These are phyloP conservation scores for Hibiscus mutabilis DNA, from an alignment of 345 rosid genomes.

Conservation along the genomic window DNA sequence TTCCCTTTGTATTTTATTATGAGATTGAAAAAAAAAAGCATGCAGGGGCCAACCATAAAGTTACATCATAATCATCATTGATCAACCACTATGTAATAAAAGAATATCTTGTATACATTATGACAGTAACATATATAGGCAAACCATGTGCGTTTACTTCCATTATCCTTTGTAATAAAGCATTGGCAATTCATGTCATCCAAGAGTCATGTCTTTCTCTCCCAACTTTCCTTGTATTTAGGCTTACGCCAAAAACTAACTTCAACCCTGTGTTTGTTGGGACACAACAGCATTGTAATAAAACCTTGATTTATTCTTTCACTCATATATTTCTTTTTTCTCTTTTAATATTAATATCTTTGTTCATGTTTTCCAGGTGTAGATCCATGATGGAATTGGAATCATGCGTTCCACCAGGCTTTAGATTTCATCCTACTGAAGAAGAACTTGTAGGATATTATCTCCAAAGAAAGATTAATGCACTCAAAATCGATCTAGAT, in stretches of 20 bases:
- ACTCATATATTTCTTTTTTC: neutral
- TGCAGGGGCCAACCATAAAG: conserved; percentile 5
- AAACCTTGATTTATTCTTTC: conserved; percentile 10
- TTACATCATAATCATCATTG: conserved; percentile 27
- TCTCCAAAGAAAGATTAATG: conserved; percentile 69
- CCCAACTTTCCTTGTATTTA: conserved; percentile 30
- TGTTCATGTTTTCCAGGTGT: conserved; percentile 17
- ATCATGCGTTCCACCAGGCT: conserved; percentile 81
- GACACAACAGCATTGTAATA: conserved; percentile 28
- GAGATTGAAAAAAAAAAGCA: neutral
- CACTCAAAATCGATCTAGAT: conserved; percentile 67
- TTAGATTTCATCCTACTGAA: conserved; percentile 93
- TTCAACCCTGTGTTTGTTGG: neutral
- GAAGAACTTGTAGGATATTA: conserved; percentile 97
- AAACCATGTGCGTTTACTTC: conserved; percentile 30
- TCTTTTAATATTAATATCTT: neutral
- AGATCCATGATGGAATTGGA: conserved; percentile 49
- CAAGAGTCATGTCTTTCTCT: conserved; percentile 30
- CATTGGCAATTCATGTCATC: conserved; percentile 34
- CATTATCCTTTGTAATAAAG: conserved; percentile 23
- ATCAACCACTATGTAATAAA: neutral
- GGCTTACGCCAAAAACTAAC: conserved; percentile 14
- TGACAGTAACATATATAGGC: conserved; percentile 17
- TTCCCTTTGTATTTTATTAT: neutral
- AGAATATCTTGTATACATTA: conserved; percentile 6